These are phyloP conservation scores for Candida ponderosae DNA, from an alignment of 805 yeast species.

Conservation along the genomic window DNA sequence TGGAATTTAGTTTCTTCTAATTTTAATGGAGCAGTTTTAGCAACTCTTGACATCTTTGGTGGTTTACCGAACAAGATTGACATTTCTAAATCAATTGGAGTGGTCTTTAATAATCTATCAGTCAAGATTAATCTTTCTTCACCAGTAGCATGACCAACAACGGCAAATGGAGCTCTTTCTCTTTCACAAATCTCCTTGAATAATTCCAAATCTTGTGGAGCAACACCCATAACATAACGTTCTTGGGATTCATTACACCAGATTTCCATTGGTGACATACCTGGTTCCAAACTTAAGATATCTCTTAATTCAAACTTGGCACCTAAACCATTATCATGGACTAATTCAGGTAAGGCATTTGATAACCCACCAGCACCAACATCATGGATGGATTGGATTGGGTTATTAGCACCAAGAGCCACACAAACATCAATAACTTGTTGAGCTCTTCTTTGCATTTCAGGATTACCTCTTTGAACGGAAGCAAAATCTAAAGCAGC, in stretches of 20 bases:
- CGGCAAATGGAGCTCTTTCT: conserved; percentile 94
- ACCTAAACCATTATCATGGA: conserved; percentile 94
- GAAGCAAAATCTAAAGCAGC: conserved; percentile 97
- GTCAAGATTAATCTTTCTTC: conserved; percentile 78
- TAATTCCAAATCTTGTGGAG: conserved; percentile 61
- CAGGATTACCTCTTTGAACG: conserved; percentile 99
- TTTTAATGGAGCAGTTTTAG: conserved; percentile 52
- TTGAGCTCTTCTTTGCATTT: conserved; percentile 98
- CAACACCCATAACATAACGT: conserved; percentile 90
- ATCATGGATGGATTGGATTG: conserved; percentile 94
- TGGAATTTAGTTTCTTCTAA: conserved; percentile 31
- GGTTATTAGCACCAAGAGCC: conserved; percentile 65
- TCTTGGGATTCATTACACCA: conserved; percentile 99
- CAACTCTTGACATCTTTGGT: conserved; percentile 84
- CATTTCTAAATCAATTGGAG: conserved; percentile 96
- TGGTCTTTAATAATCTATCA: conserved; percentile 67
- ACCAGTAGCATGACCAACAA: conserved; percentile 88
- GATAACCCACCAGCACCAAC: conserved; percentile 99
- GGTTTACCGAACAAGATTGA: conserved; percentile 92
- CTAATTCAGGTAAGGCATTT: conserved; percentile 94
- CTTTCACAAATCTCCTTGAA: conserved; percentile 82
- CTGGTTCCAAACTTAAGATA: conserved; percentile 85
- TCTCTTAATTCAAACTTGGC: conserved; percentile 89
- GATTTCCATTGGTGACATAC: conserved; percentile 99
- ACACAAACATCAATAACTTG: conserved; percentile 94